phyloP scores from a whole-genome alignment of 768 basidiomycete genomes.

The Suillus decipiens region DNA sequence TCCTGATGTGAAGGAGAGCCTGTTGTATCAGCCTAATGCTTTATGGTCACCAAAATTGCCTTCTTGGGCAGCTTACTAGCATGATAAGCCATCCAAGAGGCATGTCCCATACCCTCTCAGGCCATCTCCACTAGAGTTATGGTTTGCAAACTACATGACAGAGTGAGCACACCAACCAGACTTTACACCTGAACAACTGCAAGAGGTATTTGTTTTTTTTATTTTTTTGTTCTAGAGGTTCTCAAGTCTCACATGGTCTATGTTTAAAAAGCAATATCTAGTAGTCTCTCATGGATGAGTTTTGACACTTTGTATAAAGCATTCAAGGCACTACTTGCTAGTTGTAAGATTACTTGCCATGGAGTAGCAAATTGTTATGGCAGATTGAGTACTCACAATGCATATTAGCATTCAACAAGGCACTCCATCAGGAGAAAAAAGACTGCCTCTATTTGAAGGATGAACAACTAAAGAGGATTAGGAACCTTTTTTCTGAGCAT shows the following conservation, averaged over 20 bases:
- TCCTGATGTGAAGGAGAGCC: not conserved
- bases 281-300: not conserved
- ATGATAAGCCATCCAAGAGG: not conserved
- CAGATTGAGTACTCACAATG: not conserved
- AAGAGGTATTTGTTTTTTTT: not conserved
- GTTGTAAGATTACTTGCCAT: not conserved
- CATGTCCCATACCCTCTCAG: not conserved
- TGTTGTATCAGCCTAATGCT: not conserved
- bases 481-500: not conserved
- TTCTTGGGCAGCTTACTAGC: not conserved
- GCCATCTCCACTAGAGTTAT: not conserved
- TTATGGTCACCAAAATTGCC: not conserved
- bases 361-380: not conserved
- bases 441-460: not conserved
- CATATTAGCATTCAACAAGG: not conserved
- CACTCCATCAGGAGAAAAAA: not conserved
- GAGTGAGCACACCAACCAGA: not conserved
- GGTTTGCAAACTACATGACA: not conserved
- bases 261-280: not conserved
- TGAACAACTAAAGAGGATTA: not conserved
- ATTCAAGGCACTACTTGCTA: not conserved
- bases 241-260: not conserved
- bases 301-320: not conserved
- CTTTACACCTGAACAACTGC: not conserved
- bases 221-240: not conserved